Evolutionary conservation across 2,329 filamentous ascomycete species (phyloP).

Genomic region (Diaporthe citri): DNA sequence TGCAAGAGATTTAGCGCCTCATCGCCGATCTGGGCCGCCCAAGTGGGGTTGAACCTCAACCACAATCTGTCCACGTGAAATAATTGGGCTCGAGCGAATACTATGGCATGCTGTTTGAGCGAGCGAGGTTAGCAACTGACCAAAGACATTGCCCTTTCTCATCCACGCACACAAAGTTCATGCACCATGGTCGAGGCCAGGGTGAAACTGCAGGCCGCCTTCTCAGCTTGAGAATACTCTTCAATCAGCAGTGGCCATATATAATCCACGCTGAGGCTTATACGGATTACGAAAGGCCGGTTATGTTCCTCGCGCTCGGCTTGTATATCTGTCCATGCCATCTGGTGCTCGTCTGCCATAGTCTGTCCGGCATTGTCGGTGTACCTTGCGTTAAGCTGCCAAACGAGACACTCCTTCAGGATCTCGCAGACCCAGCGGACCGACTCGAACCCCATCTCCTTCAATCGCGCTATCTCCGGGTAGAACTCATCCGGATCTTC

Average conservation of each 20-base stretch:
- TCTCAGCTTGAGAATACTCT: slow-evolving; percentile 37
- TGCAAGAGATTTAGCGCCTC: neutral
- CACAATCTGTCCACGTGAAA: neutral
- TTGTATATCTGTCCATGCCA: neutral
- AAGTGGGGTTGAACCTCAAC: slow-evolving; percentile 20
- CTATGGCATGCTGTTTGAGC: slow-evolving; percentile 26
- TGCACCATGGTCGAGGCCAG: slow-evolving; percentile 36
- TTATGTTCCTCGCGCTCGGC: too few species aligned
- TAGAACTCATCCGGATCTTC: neutral
- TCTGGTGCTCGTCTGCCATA: neutral
- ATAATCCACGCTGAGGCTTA: slow-evolving; percentile 20
- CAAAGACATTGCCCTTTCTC: neutral
- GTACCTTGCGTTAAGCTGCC: slow-evolving; percentile 20
- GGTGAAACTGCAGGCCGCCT: slow-evolving; percentile 30
- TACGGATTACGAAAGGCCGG: slow-evolving; percentile 18
- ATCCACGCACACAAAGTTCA: slow-evolving; percentile 33
- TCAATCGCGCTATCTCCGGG: slow-evolving; percentile 9
- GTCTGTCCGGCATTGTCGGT: neutral
- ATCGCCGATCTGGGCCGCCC: neutral
- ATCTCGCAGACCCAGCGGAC: slow-evolving; percentile 34
- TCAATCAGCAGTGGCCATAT: slow-evolving; percentile 37
- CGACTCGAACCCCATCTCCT: slow-evolving; percentile 18
- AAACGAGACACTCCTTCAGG: slow-evolving; percentile 20
- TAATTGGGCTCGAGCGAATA: neutral
- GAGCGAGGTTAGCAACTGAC: neutral